Percentiles rank a stretch among this genome's conserved stretches.
phyloP scores from a whole-genome alignment of 2,329 filamentous ascomycete genomes.

The Cordyceps tenuipes region DNA sequence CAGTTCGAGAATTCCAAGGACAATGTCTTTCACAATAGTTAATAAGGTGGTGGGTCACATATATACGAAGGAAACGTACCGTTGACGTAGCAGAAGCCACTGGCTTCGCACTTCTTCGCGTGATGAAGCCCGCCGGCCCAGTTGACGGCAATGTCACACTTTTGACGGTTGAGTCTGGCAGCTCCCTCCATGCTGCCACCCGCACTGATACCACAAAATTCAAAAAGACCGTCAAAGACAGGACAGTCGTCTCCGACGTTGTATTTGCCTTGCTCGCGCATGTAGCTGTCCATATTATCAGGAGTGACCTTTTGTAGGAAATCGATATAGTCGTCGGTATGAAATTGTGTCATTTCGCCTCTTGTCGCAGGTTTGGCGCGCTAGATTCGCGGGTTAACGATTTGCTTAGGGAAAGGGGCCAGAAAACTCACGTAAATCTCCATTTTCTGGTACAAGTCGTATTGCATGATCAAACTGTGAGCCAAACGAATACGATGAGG shows the following conservation, averaged over 20 bases:
- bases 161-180: constrained; percentile 77
- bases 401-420: background rate
- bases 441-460: constrained; percentile 93
- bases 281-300: constrained; percentile 94
- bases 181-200: constrained; percentile 93
- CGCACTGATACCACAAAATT: constrained; percentile 91
- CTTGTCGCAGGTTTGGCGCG: constrained; percentile 78
- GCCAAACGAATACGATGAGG: constrained; percentile 91
- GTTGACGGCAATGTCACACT: constrained; percentile 95
- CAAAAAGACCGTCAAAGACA: constrained; percentile 94
- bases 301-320: constrained; percentile 93
- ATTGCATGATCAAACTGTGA: constrained; percentile 92
- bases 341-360: constrained; percentile 88
- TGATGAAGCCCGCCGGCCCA: constrained; percentile 97
- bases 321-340: constrained; percentile 91
- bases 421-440: constrained; percentile 75
- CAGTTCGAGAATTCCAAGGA: constrained; percentile 87
- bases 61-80: constrained; percentile 43
- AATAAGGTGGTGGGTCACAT: background rate
- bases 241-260: constrained; percentile 96
- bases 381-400: constrained; percentile 38
- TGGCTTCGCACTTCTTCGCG: constrained; percentile 93
- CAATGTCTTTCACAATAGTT: constrained; percentile 59
- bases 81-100: constrained; percentile 97
- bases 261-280: constrained; percentile 81